These are phyloP conservation scores for Fraxinus cuspidata DNA, from an alignment of 257 asterid genomes.

Conservation along the genomic window DNA sequence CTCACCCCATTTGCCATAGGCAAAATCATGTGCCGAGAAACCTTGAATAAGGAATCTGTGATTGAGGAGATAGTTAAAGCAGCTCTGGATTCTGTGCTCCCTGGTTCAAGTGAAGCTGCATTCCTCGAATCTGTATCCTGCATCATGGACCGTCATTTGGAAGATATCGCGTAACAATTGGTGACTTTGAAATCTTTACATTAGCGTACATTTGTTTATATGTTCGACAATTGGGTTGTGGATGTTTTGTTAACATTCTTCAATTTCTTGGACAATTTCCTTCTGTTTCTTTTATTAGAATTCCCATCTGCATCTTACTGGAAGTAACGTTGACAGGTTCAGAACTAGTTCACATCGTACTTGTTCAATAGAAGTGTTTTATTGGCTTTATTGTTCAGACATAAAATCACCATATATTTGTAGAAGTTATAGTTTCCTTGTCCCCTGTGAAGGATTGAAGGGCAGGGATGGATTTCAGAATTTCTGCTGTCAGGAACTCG, in stretches of 20 bases:
- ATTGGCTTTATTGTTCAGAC: not conserved
- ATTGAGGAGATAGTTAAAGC: slow-evolving; percentile 74
- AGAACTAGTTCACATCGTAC: slow-evolving; percentile 20
- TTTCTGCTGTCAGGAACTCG: not conserved
- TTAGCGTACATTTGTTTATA: slow-evolving; percentile 34
- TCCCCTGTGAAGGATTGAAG: not conserved
- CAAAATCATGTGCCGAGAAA: slow-evolving; percentile 76
- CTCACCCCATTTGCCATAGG: slow-evolving; percentile 80
- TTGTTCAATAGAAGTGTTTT: not conserved
- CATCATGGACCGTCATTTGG: slow-evolving; percentile 63
- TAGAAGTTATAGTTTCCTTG: slow-evolving; percentile 11
- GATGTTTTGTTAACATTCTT: slow-evolving; percentile 24
- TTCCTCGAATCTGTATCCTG: slow-evolving; percentile 65
- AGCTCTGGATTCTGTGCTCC: slow-evolving; percentile 67
- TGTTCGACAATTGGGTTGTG: slow-evolving; percentile 27
- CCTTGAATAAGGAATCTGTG: slow-evolving; percentile 59
- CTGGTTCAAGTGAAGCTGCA: slow-evolving; percentile 64
- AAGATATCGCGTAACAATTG: slow-evolving; percentile 35
- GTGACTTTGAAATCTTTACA: slow-evolving; percentile 20
- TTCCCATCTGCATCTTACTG: slow-evolving; percentile 24
- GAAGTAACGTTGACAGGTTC: slow-evolving; percentile 25
- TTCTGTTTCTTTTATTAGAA: slow-evolving; percentile 8
- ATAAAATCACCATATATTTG: not conserved
- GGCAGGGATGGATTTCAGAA: not conserved
- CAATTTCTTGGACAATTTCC: slow-evolving; percentile 17